Base-by-base conservation (phyloP, 306 rosid genomes). In the Urtica urens region DNA sequence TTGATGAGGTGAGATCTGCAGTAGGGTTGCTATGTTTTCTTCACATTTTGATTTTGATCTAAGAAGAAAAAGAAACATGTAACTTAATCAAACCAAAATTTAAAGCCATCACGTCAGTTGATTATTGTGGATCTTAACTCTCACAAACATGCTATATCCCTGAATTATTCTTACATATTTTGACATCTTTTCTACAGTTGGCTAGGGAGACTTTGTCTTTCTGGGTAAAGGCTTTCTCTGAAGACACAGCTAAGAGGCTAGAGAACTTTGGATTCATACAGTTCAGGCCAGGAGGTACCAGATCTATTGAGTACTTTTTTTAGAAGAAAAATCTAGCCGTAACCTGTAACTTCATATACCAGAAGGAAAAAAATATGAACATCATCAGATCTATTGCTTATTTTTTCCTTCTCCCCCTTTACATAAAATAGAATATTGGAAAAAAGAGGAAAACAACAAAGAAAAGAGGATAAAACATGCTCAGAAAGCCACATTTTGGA, bases 221-320 rank as follows among this genome's bases (percentile, higher is more conserved):
- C 66, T 90, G 99, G 99, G 99, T 90, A 68, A 90, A 90, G 74
- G 99, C 99, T 23, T 90, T 90, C 76, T 81, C 95, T 39, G 99
- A 85, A 75, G 99, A 90, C 72, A 90, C 95, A 3, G 99, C 99
- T 45, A 90, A 85, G 77, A 78, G 99, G 64, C 76, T 90, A 63
- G 99, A 90, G 71, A 90, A 90, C 56, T 90, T 90, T 70, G 99
- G 99, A 65, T 90, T 90, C 73, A 90, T 90, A 74, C 94, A 81
- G 77, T 81, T 85, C 75, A 85, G 99, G 60, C 95, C 94, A 55
- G 99, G 99, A 79, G 99, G 99, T 90, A 90, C 26, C 33, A 33
- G 52, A 70, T 52, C 13, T 51, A n/a, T 54, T 23, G 31, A 42
- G 64, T 44, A 57, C 45, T 14, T 60, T 46, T 37, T 35, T 49